phyloP scores from a whole-genome alignment of 805 yeast genomes.

The Vanderwaltozyma yarrowii region DNA sequence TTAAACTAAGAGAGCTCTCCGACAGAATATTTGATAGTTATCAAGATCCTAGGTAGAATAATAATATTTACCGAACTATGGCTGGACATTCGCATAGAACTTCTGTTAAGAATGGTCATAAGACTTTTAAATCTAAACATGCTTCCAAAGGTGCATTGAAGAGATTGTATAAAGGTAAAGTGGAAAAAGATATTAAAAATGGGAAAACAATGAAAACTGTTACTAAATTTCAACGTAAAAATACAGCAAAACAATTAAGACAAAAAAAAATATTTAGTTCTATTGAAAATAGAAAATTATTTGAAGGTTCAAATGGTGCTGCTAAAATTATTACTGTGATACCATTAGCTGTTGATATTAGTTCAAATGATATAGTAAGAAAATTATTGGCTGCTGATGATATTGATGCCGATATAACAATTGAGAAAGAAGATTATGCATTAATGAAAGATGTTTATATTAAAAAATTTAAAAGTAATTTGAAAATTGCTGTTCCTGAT shows the following conservation, averaged over 20 bases:
- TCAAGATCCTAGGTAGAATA: not conserved
- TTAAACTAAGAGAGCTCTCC: too few species aligned
- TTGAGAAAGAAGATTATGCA: slow-evolving; percentile 27
- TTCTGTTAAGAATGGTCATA: slow-evolving; percentile 73
- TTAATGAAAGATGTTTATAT: slow-evolving; percentile 45
- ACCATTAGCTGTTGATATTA: slow-evolving; percentile 66
- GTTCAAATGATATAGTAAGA: slow-evolving; percentile 44
- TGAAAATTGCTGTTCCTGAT: slow-evolving; percentile 67
- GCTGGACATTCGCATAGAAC: slow-evolving; percentile 80
- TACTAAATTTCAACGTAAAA: slow-evolving; percentile 61
- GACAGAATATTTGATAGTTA: too few species aligned
- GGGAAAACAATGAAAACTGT: slow-evolving; percentile 25
- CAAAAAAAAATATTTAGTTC: slow-evolving; percentile 56
- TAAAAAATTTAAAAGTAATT: slow-evolving; percentile 59
- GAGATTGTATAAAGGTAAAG: slow-evolving; percentile 73
- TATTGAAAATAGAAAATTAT: slow-evolving; percentile 52
- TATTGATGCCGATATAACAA: slow-evolving; percentile 27
- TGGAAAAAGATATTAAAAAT: slow-evolving; percentile 51
- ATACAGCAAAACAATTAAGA: slow-evolving; percentile 67
- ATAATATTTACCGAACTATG: slow-evolving; percentile 28
- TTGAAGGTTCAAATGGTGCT: slow-evolving; percentile 71
- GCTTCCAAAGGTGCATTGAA: slow-evolving; percentile 81
- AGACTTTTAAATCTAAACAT: slow-evolving; percentile 86
- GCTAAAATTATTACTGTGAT: slow-evolving; percentile 77
- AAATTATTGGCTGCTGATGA: slow-evolving; percentile 35